Conservation (phyloP, 768 basidiomycete species). For the Tubosaeta sp. region DNA sequence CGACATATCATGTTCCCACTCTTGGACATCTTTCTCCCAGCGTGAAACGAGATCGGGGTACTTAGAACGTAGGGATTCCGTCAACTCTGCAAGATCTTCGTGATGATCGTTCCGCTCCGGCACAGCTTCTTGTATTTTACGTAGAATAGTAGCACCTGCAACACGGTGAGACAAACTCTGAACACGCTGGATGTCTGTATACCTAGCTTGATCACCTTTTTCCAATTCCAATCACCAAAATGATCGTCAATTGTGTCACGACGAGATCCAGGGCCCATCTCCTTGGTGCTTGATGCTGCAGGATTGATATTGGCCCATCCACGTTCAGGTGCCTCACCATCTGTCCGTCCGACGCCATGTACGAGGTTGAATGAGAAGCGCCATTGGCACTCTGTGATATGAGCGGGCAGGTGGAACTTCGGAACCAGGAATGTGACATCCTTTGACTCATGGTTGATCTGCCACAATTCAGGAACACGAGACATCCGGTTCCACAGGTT, state of each 20-base stretch:
- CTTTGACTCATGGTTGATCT: not conserved
- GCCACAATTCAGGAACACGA: not conserved
- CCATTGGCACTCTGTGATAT: conserved; percentile 27
- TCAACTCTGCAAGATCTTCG: not conserved
- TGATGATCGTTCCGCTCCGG: conserved; percentile 6
- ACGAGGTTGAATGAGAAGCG: conserved; percentile 30
- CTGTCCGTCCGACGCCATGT: not conserved
- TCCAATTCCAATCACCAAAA: conserved; percentile 35
- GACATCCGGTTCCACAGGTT: not conserved
- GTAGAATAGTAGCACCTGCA: not conserved
- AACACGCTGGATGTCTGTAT: too few relatives aligned
- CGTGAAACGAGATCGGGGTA: too few relatives aligned
- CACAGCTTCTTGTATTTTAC: not conserved
- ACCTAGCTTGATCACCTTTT: conserved; percentile 30
- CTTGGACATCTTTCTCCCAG: too few relatives aligned
- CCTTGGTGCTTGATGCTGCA: conserved; percentile 28
- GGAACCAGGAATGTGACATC: conserved; percentile 23
- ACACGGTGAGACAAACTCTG: too few relatives aligned
- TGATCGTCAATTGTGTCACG: conserved; percentile 36
- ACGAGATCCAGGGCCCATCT: conserved; percentile 34
- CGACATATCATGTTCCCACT: too few relatives aligned
- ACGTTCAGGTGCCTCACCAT: conserved; percentile 34
- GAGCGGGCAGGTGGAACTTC: conserved; percentile 36
- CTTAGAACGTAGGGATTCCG: too few relatives aligned
- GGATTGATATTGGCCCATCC: conserved; percentile 35